Evolutionary conservation across 2,329 filamentous ascomycete genomes (phyloP).

Genomic region (Aureobasidium sp.): DNA sequence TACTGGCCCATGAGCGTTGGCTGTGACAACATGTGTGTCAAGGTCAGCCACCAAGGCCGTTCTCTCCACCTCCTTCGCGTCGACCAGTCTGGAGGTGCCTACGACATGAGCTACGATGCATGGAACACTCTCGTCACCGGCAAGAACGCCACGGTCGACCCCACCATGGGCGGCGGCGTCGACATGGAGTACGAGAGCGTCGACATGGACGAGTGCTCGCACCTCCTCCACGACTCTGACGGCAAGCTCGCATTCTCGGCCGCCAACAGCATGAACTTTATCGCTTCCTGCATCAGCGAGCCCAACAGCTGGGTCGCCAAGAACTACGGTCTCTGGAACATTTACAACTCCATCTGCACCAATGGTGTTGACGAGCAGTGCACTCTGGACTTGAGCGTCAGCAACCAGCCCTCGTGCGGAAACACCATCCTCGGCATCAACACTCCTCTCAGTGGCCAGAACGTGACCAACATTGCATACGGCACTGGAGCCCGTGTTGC

Average conservation of each 20-base stretch:
- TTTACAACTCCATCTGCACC: constrained; percentile 40
- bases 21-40: constrained; percentile 53
- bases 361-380: constrained; percentile 26
- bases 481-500: constrained; percentile 20
- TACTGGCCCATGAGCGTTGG: constrained; percentile 51
- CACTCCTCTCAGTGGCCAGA: constrained; percentile 19
- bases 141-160: constrained; percentile 40
- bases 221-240: constrained; percentile 38
- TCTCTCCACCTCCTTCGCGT: constrained; percentile 52
- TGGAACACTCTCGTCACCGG: constrained; percentile 54
- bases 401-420: constrained; percentile 26
- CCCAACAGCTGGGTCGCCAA: constrained; percentile 46
- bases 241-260: constrained; percentile 48
- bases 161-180: constrained; percentile 45
- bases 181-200: constrained; percentile 47
- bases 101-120: constrained; percentile 56
- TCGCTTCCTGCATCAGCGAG: constrained; percentile 30
- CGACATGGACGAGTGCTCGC: constrained; percentile 42
- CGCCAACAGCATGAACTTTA: constrained; percentile 51
- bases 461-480: constrained; percentile 25
- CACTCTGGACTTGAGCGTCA: constrained; percentile 23
- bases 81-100: constrained; percentile 49
- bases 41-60: constrained; percentile 40
- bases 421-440: constrained; percentile 22
- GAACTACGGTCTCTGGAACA: constrained; percentile 46